These are phyloP conservation scores for Lactarius tabidus DNA, from an alignment of 768 basidiomycete species.

Conservation along the genomic window DNA sequence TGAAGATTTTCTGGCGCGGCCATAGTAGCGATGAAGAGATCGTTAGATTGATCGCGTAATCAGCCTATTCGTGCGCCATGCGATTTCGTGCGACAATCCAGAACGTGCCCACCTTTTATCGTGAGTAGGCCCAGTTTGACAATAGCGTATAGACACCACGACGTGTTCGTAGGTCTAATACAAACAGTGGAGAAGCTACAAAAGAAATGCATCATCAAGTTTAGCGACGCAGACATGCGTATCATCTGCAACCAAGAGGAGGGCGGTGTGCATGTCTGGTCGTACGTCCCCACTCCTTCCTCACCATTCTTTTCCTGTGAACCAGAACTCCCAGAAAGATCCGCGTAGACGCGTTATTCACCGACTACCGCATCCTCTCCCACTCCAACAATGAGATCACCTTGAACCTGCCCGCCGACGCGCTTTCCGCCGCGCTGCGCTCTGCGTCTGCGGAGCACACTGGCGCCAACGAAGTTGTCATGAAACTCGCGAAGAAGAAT, in stretches of 20 bases:
- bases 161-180: constrained; percentile 52
- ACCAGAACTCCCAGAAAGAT: constrained; percentile 43
- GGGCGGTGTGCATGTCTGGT: constrained; percentile 87
- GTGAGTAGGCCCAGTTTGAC: constrained; percentile 5
- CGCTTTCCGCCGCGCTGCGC: constrained; percentile 68
- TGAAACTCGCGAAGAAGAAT: constrained; percentile 86
- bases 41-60: not conserved
- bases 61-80: constrained; percentile 12
- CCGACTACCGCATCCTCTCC: constrained; percentile 80
- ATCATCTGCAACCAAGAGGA: constrained; percentile 84
- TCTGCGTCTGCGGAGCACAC: constrained; percentile 37
- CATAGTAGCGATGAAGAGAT: not conserved
- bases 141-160: too few species aligned
- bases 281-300: constrained; percentile 43
- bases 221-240: constrained; percentile 67
- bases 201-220: constrained; percentile 79
- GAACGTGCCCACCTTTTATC: constrained; percentile 25
- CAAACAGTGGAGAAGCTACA: constrained; percentile 82
- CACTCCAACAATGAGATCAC: constrained; percentile 81
- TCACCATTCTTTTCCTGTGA: constrained; percentile 14
- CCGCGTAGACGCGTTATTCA: constrained; percentile 65
- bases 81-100: constrained; percentile 28
- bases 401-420: constrained; percentile 66
- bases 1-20: constrained; percentile 27
- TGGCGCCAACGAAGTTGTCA: constrained; percentile 56